These are phyloP conservation scores for Chlorella sp. DNA, from an alignment of 139 green algal species.

Conservation along the genomic window DNA sequence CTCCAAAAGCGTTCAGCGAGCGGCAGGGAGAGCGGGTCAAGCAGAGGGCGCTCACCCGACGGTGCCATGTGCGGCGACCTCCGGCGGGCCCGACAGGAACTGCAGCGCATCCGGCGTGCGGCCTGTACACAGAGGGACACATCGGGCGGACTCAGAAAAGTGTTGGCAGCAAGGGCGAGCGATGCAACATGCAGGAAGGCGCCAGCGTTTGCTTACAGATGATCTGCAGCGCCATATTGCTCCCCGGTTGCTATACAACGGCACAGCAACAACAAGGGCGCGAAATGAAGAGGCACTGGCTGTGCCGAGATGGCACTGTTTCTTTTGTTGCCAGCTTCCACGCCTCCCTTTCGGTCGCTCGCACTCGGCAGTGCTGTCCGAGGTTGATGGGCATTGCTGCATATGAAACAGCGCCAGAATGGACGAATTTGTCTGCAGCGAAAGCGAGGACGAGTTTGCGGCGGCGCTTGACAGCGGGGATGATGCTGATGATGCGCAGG, in stretches of 20 bases:
- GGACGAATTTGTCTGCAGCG: background rate
- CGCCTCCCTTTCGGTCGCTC: too few relatives aligned
- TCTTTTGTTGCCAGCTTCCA: too few relatives aligned
- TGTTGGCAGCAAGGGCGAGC: too few relatives aligned
- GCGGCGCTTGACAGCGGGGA: background rate
- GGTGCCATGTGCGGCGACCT: background rate
- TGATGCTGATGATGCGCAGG: background rate
- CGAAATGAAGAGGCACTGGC: too few relatives aligned
- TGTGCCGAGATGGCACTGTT: too few relatives aligned
- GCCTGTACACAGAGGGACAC: conserved; percentile 7
- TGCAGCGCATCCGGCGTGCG: conserved; percentile 44
- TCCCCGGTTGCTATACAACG: background rate
- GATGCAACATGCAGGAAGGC: too few relatives aligned
- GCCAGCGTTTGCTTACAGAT: background rate
- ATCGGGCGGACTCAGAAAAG: background rate
- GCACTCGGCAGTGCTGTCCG: too few relatives aligned
- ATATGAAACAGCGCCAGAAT: too few relatives aligned
- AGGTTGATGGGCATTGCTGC: too few relatives aligned
- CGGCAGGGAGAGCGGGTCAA: background rate
- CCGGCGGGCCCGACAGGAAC: conserved; percentile 17
- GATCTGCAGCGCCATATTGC: background rate
- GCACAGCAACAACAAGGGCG: too few relatives aligned
- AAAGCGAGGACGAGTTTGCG: conserved; percentile 16
- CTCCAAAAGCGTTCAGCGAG: background rate
- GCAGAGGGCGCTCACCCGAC: conserved; percentile 6